Percentiles rank a stretch among this genome's conserved stretches.
Evolutionary conservation across 2,329 filamentous ascomycete genomes (phyloP).

Genomic region (Stagonosporopsis vannaccii): DNA sequence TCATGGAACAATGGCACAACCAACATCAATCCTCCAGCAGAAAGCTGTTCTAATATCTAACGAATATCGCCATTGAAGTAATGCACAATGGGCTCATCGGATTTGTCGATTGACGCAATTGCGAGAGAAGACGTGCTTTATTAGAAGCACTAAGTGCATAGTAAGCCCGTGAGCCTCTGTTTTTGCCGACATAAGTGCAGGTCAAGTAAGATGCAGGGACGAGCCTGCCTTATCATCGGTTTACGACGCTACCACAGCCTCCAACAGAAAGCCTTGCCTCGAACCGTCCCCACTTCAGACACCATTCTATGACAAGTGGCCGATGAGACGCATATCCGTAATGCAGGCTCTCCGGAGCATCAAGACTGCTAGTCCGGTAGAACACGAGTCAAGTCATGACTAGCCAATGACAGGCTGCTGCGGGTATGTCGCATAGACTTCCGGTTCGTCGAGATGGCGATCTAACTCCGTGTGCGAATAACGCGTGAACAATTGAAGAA

Average conservation of each 20-base stretch:
- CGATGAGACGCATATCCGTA: slow-evolving; percentile 26
- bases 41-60: neutral
- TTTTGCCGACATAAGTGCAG: slow-evolving; percentile 20
- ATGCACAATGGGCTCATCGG: neutral
- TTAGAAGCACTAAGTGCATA: slow-evolving; percentile 33
- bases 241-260: slow-evolving; percentile 36
- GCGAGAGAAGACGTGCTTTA: slow-evolving; percentile 4
- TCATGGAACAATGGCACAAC: neutral
- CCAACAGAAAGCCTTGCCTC: slow-evolving; percentile 38
- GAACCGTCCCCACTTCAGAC: slow-evolving; percentile 26
- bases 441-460: slow-evolving; percentile 37
- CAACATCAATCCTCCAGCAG: neutral
- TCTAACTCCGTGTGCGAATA: slow-evolving; percentile 43
- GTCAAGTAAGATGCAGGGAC: slow-evolving; percentile 26
- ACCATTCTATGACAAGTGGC: slow-evolving; percentile 33
- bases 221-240: slow-evolving; percentile 50
- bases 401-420: slow-evolving; percentile 25
- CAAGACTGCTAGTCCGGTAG: slow-evolving; percentile 41
- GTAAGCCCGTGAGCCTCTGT: slow-evolving; percentile 43
- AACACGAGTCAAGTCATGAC: slow-evolving; percentile 35
- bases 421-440: slow-evolving; percentile 14
- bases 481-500: slow-evolving; percentile 46
- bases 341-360: slow-evolving; percentile 35
- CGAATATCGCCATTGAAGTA: neutral
- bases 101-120: neutral